Evolutionary conservation across 2,329 filamentous ascomycete genomes (phyloP), one percentile per base, ranked within the genome.

Genomic region (Clonostachys sp.): DNA sequence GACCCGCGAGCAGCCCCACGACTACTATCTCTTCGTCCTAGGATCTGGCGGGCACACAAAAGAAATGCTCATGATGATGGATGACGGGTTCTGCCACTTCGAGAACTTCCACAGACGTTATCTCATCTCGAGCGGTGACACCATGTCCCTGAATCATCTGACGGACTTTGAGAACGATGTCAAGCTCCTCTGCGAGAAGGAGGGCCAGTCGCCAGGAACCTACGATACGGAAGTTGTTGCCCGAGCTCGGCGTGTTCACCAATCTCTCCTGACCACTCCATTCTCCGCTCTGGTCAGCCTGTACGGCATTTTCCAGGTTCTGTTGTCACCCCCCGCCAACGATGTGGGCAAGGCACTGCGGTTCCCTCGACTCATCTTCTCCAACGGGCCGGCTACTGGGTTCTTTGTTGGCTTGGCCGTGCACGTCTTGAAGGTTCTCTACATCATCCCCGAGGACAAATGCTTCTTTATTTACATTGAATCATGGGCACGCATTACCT

Each of bases 11-110:
- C 40, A 43, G 30, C 36, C 44, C 30, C 48, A 57, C 5, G 67
- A 68, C 24, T 79, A 91, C 64, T 73, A 91, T 46, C 73, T 95
- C 34, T 80, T 95, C 53, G 84, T 97, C 24, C 85, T 97, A 20
- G 94, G 94, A 45, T 95, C 89, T 4, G 94, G 94, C 34, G 94
- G 94, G 1, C 94, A 99, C 68, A 96, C 94, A 1, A 85, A 90
- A 43, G 94, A 99, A 67, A 95, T 99, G 87, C 76, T 96, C 52
- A 83, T 86, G 59, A 87, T 96, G 72, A 81, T 99, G 56, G 72
- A 74, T 48, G 71, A 74, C 55, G 79, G 77, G 54, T 80, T 78
- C 59, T 73, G 72, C 49, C 67, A 68, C 38, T 74, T 73, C 53
- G 41, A 62, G 46, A 62, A 66, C 59, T 68, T 84, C 68, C 84